Conservation (phyloP, 2,329 filamentous ascomycete genomes). For the Coniosporium tulheliwenetii region DNA sequence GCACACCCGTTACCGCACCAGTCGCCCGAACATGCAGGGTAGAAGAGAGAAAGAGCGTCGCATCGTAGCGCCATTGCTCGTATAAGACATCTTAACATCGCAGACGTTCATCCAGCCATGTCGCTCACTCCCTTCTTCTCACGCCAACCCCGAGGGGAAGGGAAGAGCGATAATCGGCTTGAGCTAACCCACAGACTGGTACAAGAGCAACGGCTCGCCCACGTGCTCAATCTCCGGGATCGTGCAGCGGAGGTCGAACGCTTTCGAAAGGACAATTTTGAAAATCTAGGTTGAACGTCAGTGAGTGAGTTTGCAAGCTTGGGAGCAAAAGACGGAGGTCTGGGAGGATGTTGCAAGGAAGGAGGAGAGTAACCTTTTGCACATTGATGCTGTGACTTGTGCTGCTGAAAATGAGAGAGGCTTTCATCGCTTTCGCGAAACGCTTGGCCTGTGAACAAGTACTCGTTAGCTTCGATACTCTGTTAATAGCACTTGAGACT, state of each 20-base stretch:
- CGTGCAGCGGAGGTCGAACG: constrained; percentile 96
- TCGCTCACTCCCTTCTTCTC: too few relatives aligned
- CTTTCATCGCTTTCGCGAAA: constrained; percentile 97
- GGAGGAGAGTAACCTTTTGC: constrained; percentile 57
- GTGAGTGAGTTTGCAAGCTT: constrained; percentile 12
- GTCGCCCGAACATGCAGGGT: too few relatives aligned
- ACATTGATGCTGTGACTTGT: constrained; percentile 99
- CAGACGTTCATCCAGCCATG: too few relatives aligned
- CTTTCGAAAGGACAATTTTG: constrained; percentile 97
- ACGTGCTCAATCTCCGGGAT: constrained; percentile 98
- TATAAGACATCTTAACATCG: too few relatives aligned
- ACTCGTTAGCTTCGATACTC: background rate
- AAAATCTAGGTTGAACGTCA: constrained; percentile 55
- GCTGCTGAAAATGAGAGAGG: constrained; percentile 93
- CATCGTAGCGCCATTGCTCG: too few relatives aligned
- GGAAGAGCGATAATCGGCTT: background rate
- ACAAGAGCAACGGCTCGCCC: constrained; percentile 85
- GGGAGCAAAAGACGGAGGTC: background rate
- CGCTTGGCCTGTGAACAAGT: constrained; percentile 53
- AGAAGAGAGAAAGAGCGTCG: too few relatives aligned
- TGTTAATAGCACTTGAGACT: too few relatives aligned
- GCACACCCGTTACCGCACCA: too few relatives aligned
- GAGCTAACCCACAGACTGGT: constrained; percentile 34
- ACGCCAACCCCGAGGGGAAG: too few relatives aligned
- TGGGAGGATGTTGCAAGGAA: constrained; percentile 1